Base-by-base conservation (phyloP, 352 stramenopile species). In the Achlya hypogyna region DNA sequence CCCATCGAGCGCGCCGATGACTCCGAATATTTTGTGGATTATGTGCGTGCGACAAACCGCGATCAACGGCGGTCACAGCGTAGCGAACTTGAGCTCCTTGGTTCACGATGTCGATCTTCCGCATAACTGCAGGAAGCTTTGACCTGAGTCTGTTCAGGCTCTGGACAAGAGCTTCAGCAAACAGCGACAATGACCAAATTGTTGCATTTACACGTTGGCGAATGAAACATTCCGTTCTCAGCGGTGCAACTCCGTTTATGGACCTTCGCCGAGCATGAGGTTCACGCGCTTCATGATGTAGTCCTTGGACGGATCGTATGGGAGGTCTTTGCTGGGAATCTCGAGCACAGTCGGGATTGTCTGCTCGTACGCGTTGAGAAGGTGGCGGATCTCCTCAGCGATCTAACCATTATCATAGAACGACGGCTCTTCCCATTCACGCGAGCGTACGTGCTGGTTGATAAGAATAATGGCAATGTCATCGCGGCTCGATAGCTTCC, bases 381-480 rank as follows among this genome's bases (percentile, higher is more conserved):
- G 79, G 73, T 99, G 96, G 56, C 97, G 93, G 76, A 99, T 99
- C 73, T 98, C 86, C 72, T 98, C 98, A 6, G 97, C 96, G 69
- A 99, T 76, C 87, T 96, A 51, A 10, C 5, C 47, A 38, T 31
- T 18, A 45, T 0, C n/a, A n/a, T n/a, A n/a, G 65, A 23, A n/a
- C 53, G 5, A 69, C 27, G 25, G 4, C 43, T 45, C 51, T 34
- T 56, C 31, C 10, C 25, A 3, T 10, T n/a, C 25, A 12, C 8
- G 16, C 32, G 9, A 35, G 69, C 83, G 49, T 75, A 95, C 89
- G 69, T 99, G 96, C 78, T 99, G 97, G 78, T 99, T 99, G 72
- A 99, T 99, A 25, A 99, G 84, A 65, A 99, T 96, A 65, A 99
- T 99, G 40, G 88, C 97, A 66, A 99, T 87, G 78, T 99, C 97